phyloP scores from a whole-genome alignment of 2,329 filamentous ascomycete genomes.

The Paraphaeosphaeria minitans region DNA sequence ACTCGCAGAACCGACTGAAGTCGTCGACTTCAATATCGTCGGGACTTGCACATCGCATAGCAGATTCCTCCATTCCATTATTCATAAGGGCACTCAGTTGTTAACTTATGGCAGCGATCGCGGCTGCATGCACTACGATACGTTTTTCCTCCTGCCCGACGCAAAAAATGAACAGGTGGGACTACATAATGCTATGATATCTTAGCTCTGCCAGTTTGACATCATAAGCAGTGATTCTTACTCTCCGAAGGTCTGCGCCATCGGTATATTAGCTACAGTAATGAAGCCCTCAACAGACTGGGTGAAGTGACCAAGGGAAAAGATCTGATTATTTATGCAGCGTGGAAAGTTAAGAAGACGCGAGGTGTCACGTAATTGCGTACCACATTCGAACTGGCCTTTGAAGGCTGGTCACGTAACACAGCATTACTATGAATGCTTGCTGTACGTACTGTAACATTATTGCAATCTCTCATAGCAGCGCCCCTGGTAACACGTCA shows the following conservation, averaged over 20 bases:
- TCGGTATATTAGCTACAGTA: too few species aligned
- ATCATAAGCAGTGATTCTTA: conserved; percentile 3
- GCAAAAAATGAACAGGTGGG: conserved; percentile 30
- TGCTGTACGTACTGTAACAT: too few species aligned
- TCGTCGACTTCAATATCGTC: conserved; percentile 26
- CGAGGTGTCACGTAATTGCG: too few species aligned
- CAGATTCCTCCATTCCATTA: conserved; percentile 24
- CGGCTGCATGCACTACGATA: conserved; percentile 28
- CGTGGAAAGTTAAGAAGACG: too few species aligned
- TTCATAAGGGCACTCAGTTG: conserved; percentile 28
- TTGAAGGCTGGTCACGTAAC: too few species aligned
- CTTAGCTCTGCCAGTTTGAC: conserved; percentile 16
- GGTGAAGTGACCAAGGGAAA: too few species aligned
- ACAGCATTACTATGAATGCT: too few species aligned
- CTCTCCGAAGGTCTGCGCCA: conserved; percentile 2
- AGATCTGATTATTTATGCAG: too few species aligned
- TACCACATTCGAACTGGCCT: too few species aligned
- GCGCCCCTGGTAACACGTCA: too few species aligned
- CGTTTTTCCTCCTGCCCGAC: conserved; percentile 23
- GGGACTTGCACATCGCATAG: conserved; percentile 18
- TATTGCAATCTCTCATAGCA: too few species aligned
- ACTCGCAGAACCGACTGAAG: conserved; percentile 31
- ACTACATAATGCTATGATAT: conserved; percentile 24
- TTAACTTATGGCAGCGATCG: conserved; percentile 23
- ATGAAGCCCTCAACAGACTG: too few species aligned